Evolutionary conservation across 805 yeast species (phyloP).

Genomic region (Pichia cabralensis): DNA sequence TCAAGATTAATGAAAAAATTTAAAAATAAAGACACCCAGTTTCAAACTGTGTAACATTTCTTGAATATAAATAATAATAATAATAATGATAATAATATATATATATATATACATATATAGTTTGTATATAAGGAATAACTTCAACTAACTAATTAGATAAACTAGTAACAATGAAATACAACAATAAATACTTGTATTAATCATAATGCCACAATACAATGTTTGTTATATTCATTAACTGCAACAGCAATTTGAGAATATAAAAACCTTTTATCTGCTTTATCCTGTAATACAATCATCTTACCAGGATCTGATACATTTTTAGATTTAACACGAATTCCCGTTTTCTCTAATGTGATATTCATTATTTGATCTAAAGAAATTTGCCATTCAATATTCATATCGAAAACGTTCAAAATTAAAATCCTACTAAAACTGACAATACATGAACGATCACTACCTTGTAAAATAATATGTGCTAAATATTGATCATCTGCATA

Average conservation of each 20-base stretch:
- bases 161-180: too few species aligned
- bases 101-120: too few species aligned
- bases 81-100: too few species aligned
- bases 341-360: slow-evolving; percentile 69
- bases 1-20: slow-evolving; percentile 36
- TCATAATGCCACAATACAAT: slow-evolving; percentile 22
- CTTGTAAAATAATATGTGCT: slow-evolving; percentile 78
- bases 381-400: slow-evolving; percentile 65
- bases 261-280: slow-evolving; percentile 49
- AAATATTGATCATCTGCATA: slow-evolving; percentile 65
- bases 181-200: background rate
- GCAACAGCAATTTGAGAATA: slow-evolving; percentile 72
- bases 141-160: too few species aligned
- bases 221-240: slow-evolving; percentile 67
- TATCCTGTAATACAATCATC: slow-evolving; percentile 74
- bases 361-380: slow-evolving; percentile 54
- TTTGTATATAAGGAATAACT: too few species aligned
- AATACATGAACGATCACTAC: slow-evolving; percentile 66
- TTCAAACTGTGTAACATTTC: too few species aligned
- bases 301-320: slow-evolving; percentile 26
- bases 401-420: slow-evolving; percentile 50
- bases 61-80: background rate
- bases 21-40: slow-evolving; percentile 21
- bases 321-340: slow-evolving; percentile 58
- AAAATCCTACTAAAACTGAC: slow-evolving; percentile 65